These are phyloP conservation scores for Blechomonas ayalai DNA, from an alignment of 208 protist genomes.

Conservation along the genomic window DNA sequence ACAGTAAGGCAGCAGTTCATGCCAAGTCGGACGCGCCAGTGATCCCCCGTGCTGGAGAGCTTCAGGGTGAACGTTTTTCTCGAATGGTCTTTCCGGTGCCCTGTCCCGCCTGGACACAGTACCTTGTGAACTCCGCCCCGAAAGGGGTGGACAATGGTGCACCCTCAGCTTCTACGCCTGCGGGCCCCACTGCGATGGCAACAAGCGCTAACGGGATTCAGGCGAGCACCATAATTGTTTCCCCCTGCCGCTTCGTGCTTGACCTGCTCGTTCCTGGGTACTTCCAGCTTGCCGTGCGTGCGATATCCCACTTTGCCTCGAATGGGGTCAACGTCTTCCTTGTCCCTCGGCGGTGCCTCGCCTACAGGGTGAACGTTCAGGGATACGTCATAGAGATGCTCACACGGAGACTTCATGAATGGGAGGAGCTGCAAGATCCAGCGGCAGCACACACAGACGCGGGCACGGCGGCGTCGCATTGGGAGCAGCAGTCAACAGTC, in stretches of 20 bases:
- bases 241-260: slow-evolving; percentile 45
- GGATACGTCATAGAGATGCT: slow-evolving; percentile 13
- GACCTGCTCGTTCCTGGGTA: slow-evolving; percentile 42
- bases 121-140: too few relatives aligned
- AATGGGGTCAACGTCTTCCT: slow-evolving; percentile 51
- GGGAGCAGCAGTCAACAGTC: not conserved
- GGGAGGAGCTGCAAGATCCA: slow-evolving; percentile 7
- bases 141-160: too few relatives aligned
- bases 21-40: slow-evolving; percentile 6
- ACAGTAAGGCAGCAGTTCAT: not conserved
- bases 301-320: slow-evolving; percentile 22
- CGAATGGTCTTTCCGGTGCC: slow-evolving; percentile 38
- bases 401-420: slow-evolving; percentile 15
- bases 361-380: slow-evolving; percentile 21
- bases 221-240: slow-evolving; percentile 8
- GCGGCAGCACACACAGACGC: not conserved
- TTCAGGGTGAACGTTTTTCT: slow-evolving; percentile 38
- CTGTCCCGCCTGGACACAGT: slow-evolving; percentile 25
- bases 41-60: slow-evolving; percentile 37
- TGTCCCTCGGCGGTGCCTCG: slow-evolving; percentile 29
- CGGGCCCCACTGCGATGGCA: not conserved
- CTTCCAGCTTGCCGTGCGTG: slow-evolving; percentile 18
- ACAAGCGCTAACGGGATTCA: slow-evolving; percentile 1
- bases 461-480: not conserved
- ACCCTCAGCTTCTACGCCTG: not conserved